Percentiles rank a stretch among this genome's conserved stretches.
Evolutionary conservation across 169 alveolate genomes (phyloP).

Genomic region (Plasmodium gonderi): DNA sequence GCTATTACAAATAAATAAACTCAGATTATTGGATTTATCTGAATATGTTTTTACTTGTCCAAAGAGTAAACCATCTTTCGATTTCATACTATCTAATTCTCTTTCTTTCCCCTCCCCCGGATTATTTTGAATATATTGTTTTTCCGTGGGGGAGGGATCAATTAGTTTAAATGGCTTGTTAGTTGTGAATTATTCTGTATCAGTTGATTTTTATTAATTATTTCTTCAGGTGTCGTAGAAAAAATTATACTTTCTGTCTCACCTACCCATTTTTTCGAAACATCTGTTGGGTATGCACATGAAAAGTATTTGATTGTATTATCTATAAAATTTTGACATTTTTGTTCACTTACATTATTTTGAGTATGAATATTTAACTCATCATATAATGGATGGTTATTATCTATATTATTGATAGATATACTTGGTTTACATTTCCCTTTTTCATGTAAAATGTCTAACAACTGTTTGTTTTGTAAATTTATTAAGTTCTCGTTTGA

Average conservation of each 20-base stretch:
- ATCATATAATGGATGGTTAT: background rate
- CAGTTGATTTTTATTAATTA: background rate
- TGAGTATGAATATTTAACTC: background rate
- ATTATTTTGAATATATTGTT: slow-evolving; percentile 1
- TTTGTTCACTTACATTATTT: slow-evolving; percentile 7
- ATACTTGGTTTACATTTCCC: background rate
- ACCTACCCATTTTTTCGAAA: background rate
- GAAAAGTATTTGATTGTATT: background rate
- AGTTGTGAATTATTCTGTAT: background rate
- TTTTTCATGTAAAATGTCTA: slow-evolving; percentile 40
- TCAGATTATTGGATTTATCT: background rate
- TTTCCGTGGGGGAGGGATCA: slow-evolving; percentile 57
- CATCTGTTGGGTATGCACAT: background rate
- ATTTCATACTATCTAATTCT: background rate
- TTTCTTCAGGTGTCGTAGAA: slow-evolving; percentile 7
- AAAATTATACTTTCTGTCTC: background rate
- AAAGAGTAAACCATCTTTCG: background rate
- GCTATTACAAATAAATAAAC: background rate
- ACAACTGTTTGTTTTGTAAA: slow-evolving; percentile 44
- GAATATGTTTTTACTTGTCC: background rate
- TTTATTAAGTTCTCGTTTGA: slow-evolving; percentile 45
- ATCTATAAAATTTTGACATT: slow-evolving; percentile 5
- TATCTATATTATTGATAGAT: background rate
- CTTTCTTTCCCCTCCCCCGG: slow-evolving; percentile 59
- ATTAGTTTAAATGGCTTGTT: slow-evolving; percentile 52